Evolutionary conservation across 2,329 filamentous ascomycete species (phyloP).

Genomic region (Xylaria sp.): DNA sequence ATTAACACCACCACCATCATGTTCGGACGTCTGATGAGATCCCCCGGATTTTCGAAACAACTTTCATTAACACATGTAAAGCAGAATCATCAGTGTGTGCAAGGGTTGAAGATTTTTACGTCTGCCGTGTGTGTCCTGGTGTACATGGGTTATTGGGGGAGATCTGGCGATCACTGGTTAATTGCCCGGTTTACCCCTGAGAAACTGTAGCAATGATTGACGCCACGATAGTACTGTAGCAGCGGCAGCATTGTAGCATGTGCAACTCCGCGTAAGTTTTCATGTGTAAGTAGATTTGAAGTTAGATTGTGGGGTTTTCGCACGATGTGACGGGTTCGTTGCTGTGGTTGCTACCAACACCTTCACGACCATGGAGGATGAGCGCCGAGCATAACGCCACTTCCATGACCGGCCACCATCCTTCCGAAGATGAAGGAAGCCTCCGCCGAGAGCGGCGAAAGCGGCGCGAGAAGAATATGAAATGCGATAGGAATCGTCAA

Average conservation of each 20-base stretch:
- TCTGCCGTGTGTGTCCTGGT: neutral
- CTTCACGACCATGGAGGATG: neutral
- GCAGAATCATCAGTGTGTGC: neutral
- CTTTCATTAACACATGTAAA: conserved; percentile 4
- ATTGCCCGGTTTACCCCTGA: conserved; percentile 8
- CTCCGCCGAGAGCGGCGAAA: neutral
- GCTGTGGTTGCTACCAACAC: neutral
- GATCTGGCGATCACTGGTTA: conserved; percentile 22
- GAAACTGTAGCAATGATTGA: neutral
- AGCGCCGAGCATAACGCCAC: conserved; percentile 9
- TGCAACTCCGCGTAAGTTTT: neutral
- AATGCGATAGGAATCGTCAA: neutral
- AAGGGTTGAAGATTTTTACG: neutral
- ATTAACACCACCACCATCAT: neutral
- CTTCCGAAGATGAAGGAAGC: conserved; percentile 13
- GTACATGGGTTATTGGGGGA: neutral
- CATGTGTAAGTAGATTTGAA: neutral
- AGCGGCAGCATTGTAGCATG: conserved; percentile 1
- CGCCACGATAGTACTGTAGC: neutral
- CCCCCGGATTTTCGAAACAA: conserved; percentile 30
- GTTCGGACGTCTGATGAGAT: conserved; percentile 12
- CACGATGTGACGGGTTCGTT: neutral
- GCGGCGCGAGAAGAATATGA: neutral
- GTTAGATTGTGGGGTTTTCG: neutral
- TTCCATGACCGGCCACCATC: conserved; percentile 7